Evolutionary conservation across 306 rosid genomes (phyloP), one percentile per base, ranked within the genome.

Genomic region (Abrus pulchellus): DNA sequence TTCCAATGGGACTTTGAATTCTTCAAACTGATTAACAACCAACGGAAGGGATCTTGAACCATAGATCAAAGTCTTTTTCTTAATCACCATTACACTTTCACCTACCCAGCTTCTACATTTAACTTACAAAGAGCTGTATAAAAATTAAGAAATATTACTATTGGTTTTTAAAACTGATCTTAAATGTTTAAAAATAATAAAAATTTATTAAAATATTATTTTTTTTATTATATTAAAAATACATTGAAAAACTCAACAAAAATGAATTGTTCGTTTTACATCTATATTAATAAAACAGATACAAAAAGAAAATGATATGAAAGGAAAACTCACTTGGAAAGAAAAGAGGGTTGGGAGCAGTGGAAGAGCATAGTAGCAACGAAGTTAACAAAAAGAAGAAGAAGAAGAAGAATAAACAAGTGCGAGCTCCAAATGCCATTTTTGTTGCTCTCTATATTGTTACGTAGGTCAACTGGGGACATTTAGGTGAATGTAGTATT

Each of bases 291-390:
- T 20, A 20, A 20, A 20, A 20, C 20, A 20, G 20, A 36, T 36
- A 36, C 3, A 11, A 54, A 41, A 48, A 44, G 8, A 13, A 67
- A 11, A 52, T 78, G 57, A 76, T 44, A 57, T 4, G 12, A 68
- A 44, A 50, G 5, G 11, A 56, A 14, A 62, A 78, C 79, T 47
- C 56, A 89, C 92, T 82, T 66, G 86, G 68, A 44, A 77, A 60
- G 45, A 74, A 50, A 73, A 68, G 3, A 77, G 82, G 77, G 65
- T 32, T 82, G 10, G 83, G 62, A 47, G 90, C 75, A 50, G 82
- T 54, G 59, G 84, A 78, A 65, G 87, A 83, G 28, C n/a, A 70
- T 40, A 43, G 27, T 10, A 79, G 49, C 7, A 69, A 3, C 30
- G 82, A 7, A 47, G 78, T 64, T 62, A 74, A 33, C 3, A 83